Percentiles rank a stretch among this genome's conserved stretches.
phyloP scores from a whole-genome alignment of 495 filamentous ascomycete genomes.

The Tuber magnatum region DNA sequence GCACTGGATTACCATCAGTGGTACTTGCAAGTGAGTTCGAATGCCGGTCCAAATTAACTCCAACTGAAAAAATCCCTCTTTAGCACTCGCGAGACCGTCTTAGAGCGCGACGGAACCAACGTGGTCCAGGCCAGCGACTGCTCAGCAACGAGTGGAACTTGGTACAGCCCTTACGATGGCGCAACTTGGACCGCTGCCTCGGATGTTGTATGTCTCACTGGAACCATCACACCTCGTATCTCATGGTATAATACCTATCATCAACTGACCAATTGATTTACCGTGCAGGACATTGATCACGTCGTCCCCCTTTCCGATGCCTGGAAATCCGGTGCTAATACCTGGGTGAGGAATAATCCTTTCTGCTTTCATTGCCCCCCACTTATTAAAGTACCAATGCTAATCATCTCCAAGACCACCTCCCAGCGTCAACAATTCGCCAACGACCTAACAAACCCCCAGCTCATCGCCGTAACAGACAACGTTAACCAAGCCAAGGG shows the following conservation, averaged over 20 bases:
- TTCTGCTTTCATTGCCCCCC: background rate
- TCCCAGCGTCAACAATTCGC: slow-evolving; percentile 57
- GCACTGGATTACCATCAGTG: slow-evolving; percentile 58
- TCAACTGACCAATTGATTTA: background rate
- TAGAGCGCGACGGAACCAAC: slow-evolving; percentile 59
- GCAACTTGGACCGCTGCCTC: slow-evolving; percentile 58
- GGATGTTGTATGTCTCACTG: slow-evolving; percentile 46
- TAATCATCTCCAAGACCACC: slow-evolving; percentile 49
- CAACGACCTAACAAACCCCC: slow-evolving; percentile 63
- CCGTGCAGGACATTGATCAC: slow-evolving; percentile 60
- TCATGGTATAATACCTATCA: no score
- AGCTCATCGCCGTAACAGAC: slow-evolving; percentile 67
- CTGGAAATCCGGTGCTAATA: slow-evolving; percentile 56
- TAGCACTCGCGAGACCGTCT: slow-evolving; percentile 54
- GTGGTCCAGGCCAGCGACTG: slow-evolving; percentile 51
- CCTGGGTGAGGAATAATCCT: slow-evolving; percentile 40
- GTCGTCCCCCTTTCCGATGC: slow-evolving; percentile 67
- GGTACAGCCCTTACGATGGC: slow-evolving; percentile 63
- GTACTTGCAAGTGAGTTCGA: slow-evolving; percentile 49
- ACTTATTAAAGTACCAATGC: background rate
- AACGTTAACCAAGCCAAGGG: slow-evolving; percentile 65
- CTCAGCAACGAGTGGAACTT: slow-evolving; percentile 53
- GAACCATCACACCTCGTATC: background rate
- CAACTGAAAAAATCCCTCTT: background rate
- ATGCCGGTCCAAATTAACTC: background rate